Evolutionary conservation across 2,329 filamentous ascomycete species (phyloP).

Genomic region (Xylariales sp.): DNA sequence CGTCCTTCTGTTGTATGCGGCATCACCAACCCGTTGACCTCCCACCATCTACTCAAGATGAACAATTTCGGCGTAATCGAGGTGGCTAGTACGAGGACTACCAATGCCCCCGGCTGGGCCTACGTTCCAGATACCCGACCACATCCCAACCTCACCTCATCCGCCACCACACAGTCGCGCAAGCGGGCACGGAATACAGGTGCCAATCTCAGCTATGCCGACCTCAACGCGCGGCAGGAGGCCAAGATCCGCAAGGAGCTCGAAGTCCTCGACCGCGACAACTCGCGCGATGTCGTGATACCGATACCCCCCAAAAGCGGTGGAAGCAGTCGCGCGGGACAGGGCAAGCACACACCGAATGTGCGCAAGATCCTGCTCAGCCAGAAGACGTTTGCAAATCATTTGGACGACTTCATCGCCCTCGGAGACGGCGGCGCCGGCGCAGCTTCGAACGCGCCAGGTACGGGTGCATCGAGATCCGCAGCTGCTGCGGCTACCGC

Average conservation of each 20-base stretch:
- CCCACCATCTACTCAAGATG: too few relatives aligned
- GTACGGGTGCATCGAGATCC: slow-evolving; percentile 17
- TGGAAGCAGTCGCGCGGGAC: slow-evolving; percentile 35
- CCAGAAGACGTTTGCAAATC: slow-evolving; percentile 79
- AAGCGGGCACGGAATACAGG: slow-evolving; percentile 63
- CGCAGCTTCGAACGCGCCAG: slow-evolving; percentile 14
- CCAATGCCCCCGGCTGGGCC: slow-evolving; percentile 80
- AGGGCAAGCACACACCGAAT: slow-evolving; percentile 57
- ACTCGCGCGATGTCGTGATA: slow-evolving; percentile 67
- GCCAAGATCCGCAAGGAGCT: slow-evolving; percentile 77
- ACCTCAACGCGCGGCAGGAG: slow-evolving; percentile 77
- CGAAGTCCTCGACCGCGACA: slow-evolving; percentile 77
- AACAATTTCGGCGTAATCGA: slow-evolving; percentile 77
- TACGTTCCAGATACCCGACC: slow-evolving; percentile 76
- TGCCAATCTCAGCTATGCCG: slow-evolving; percentile 47
- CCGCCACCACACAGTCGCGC: slow-evolving; percentile 40
- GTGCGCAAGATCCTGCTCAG: slow-evolving; percentile 74
- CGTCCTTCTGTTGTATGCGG: too few relatives aligned
- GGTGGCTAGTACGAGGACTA: slow-evolving; percentile 65
- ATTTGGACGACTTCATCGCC: slow-evolving; percentile 75
- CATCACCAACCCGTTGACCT: too few relatives aligned
- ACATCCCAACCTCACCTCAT: slow-evolving; percentile 25
- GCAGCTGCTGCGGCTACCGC: slow-evolving; percentile 11
- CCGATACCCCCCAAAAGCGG: slow-evolving; percentile 56
- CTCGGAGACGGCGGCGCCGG: slow-evolving; percentile 36